Conservation (phyloP, 2,329 filamentous ascomycete species). For the Calonectria leucothoes region DNA sequence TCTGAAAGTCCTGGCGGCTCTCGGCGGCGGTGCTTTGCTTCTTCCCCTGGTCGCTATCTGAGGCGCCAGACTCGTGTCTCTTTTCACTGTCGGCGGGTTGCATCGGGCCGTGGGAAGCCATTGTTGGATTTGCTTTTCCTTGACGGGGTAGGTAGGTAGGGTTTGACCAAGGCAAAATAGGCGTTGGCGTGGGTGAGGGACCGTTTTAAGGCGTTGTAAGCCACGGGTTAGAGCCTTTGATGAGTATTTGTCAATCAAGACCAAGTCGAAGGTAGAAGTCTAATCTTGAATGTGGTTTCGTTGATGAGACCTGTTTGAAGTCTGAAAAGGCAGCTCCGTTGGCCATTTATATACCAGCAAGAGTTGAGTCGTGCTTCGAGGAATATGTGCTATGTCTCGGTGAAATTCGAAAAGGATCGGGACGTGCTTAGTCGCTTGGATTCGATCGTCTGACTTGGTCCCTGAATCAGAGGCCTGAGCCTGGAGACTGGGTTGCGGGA, state of each 20-base stretch:
- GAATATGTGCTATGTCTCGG: not conserved
- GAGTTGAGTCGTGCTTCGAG: not conserved
- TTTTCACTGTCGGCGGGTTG: not conserved
- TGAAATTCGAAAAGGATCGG: not conserved
- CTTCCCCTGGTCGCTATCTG: constrained; percentile 30
- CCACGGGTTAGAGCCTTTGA: not conserved
- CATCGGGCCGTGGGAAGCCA: not conserved
- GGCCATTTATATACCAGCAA: not conserved
- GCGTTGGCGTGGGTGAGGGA: not conserved
- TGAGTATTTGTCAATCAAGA: not conserved
- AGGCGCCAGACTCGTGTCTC: constrained; percentile 23
- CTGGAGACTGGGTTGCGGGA: not conserved
- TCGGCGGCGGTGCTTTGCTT: not conserved
- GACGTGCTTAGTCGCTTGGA: not conserved
- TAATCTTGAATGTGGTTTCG: not conserved
- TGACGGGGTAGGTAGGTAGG: not conserved
- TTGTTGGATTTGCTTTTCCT: not conserved
- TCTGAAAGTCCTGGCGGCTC: constrained; percentile 28
- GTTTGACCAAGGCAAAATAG: not conserved
- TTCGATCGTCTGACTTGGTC: not conserved
- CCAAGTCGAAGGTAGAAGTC: not conserved
- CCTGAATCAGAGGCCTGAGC: not conserved
- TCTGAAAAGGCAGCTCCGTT: not conserved
- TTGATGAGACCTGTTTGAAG: not conserved
- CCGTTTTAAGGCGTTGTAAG: not conserved